Conservation (phyloP, 495 filamentous ascomycete species). For the Glarea lozoyensis region DNA sequence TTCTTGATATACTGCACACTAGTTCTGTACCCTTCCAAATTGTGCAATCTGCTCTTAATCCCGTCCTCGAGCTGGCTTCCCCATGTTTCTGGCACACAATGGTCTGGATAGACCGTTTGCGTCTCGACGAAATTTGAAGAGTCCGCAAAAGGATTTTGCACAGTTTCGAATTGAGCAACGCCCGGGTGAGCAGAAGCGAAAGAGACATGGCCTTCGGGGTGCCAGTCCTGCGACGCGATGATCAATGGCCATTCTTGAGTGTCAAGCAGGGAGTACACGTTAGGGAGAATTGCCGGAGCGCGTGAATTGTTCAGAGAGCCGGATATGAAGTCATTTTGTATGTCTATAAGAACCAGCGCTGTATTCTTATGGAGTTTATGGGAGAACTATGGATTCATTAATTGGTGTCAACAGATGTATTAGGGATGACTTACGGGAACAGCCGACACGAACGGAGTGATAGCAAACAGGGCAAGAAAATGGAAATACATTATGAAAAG, state of each 20-base stretch:
- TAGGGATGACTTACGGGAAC: no score
- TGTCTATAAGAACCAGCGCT: constrained; percentile 23
- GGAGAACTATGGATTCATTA: no score
- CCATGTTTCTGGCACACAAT: constrained; percentile 24
- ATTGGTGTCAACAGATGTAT: no score
- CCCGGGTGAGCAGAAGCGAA: constrained; percentile 20
- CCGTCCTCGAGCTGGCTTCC: constrained; percentile 23
- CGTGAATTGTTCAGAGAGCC: constrained; percentile 22
- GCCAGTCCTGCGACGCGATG: constrained; percentile 26
- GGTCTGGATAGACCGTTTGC: constrained; percentile 21
- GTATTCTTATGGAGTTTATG: constrained; percentile 21
- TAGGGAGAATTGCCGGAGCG: constrained; percentile 22
- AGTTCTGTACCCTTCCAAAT: constrained; percentile 20
- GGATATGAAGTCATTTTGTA: constrained; percentile 27
- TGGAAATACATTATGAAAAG: no score
- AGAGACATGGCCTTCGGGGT: constrained; percentile 21
- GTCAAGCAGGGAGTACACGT: constrained; percentile 24
- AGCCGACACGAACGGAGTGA: no score
- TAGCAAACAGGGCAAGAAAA: no score
- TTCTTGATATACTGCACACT: constrained; percentile 27
- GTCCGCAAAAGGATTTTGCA: neutral
- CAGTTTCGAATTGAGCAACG: constrained; percentile 16
- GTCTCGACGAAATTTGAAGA: constrained; percentile 10
- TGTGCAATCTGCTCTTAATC: constrained; percentile 18
- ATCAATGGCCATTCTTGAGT: constrained; percentile 26